A percentile compares a stretch with the other conserved stretches of the same genome.
Conservation (phyloP, 2,329 filamentous ascomycete genomes). For the Pyricularia sp. region DNA sequence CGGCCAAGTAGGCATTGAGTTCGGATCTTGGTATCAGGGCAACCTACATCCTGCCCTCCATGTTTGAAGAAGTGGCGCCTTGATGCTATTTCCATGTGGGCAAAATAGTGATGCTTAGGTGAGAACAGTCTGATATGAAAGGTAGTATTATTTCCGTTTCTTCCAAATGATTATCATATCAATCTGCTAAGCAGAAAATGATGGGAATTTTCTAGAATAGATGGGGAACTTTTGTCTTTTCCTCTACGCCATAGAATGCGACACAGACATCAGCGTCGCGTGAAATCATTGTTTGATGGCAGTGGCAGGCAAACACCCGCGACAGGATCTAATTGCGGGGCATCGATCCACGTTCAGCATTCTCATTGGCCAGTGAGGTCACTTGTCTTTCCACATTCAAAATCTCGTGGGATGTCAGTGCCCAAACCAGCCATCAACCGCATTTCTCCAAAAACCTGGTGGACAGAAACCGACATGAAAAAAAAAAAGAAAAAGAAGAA, state of each 20-base stretch:
- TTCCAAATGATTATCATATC: too few relatives aligned
- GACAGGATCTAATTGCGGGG: neutral
- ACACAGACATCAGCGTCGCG: neutral
- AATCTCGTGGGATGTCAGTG: too few relatives aligned
- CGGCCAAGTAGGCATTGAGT: neutral
- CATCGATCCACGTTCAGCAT: neutral
- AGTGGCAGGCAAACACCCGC: neutral
- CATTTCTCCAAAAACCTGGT: too few relatives aligned
- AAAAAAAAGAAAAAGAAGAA: too few relatives aligned
- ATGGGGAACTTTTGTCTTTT: neutral
- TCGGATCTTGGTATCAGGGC: neutral
- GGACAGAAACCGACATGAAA: too few relatives aligned
- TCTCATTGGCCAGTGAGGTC: neutral
- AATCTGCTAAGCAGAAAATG: too few relatives aligned
- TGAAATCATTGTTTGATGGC: neutral
- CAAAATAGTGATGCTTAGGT: neutral
- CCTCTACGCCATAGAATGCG: neutral
- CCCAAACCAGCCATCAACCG: too few relatives aligned
- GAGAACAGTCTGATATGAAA: neutral
- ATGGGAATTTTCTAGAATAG: too few relatives aligned
- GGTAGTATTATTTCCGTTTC: too few relatives aligned
- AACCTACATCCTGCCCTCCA: conserved; percentile 18
- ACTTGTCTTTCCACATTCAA: too few relatives aligned
- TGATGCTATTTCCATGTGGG: conserved; percentile 35
- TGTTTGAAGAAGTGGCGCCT: conserved; percentile 42